phyloP scores from a whole-genome alignment of 495 filamentous ascomycete species.

The Trichoderma gamsii region DNA sequence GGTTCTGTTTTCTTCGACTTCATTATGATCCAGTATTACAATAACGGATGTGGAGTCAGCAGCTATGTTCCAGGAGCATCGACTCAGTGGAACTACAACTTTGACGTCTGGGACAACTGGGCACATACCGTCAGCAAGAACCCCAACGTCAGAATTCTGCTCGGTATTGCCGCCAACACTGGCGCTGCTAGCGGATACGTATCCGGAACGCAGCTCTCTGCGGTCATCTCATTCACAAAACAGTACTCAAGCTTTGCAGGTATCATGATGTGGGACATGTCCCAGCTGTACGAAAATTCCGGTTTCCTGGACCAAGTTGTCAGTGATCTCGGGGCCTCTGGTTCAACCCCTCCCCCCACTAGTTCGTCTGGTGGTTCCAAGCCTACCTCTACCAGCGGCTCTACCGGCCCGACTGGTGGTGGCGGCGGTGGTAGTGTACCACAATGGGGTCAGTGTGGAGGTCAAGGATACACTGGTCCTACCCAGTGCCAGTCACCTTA shows the following conservation, averaged over 20 bases:
- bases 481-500: background rate
- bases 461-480: background rate
- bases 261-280: constrained; percentile 68
- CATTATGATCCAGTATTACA: constrained; percentile 64
- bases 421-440: background rate
- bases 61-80: constrained; percentile 31
- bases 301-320: constrained; percentile 48
- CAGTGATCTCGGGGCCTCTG: constrained; percentile 19
- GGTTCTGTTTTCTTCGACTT: constrained; percentile 53
- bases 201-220: constrained; percentile 35
- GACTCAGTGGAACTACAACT: constrained; percentile 57
- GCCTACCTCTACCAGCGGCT: background rate
- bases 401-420: background rate
- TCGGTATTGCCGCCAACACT: constrained; percentile 60
- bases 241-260: constrained; percentile 58
- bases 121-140: constrained; percentile 54
- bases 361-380: background rate
- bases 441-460: background rate
- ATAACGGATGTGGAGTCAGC: constrained; percentile 58
- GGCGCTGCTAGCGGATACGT: constrained; percentile 58
- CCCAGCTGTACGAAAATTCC: constrained; percentile 52
- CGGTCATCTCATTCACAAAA: constrained; percentile 47
- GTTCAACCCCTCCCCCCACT: background rate
- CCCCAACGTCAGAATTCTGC: constrained; percentile 55
- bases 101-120: constrained; percentile 67